phyloP scores from a whole-genome alignment of 257 asterid genomes.

The Salvia rosmarinus region DNA sequence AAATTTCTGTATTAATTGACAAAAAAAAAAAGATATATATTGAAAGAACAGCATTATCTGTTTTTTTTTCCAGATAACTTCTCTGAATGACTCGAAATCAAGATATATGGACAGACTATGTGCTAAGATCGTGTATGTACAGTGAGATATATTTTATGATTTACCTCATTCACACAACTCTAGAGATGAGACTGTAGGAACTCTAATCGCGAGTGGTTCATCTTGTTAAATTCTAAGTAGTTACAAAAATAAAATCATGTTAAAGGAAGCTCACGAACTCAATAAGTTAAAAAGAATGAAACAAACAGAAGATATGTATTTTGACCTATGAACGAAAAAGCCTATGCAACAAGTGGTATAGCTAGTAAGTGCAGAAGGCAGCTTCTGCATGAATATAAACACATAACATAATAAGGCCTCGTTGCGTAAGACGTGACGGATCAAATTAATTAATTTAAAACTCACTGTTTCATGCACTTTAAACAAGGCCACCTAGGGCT shows the following conservation, averaged over 20 bases:
- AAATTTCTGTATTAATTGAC: too few species aligned
- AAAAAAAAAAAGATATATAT: too few species aligned
- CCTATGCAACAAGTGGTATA: background rate
- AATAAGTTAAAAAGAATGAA: constrained; percentile 11
- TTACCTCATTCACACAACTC: too few species aligned
- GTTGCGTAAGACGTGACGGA: constrained; percentile 44
- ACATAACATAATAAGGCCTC: constrained; percentile 2
- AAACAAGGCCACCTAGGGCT: constrained; percentile 48
- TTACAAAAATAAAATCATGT: background rate
- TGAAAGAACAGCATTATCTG: too few species aligned
- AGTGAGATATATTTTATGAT: too few species aligned
- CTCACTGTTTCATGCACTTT: constrained; percentile 29
- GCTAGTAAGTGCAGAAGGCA: background rate
- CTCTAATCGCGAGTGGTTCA: too few species aligned
- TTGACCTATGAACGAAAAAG: background rate
- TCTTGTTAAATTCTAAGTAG: background rate
- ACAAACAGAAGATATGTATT: background rate
- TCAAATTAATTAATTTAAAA: constrained; percentile 27
- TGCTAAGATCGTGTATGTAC: too few species aligned
- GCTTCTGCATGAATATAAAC: constrained; percentile 19
- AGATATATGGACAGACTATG: too few species aligned
- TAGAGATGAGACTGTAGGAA: too few species aligned
- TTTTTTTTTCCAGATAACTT: too few species aligned
- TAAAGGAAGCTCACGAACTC: background rate
- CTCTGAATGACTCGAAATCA: too few species aligned